Evolutionary conservation across 75 land plant species (phyloP).

Genomic region (Selaginella tamariscina): DNA sequence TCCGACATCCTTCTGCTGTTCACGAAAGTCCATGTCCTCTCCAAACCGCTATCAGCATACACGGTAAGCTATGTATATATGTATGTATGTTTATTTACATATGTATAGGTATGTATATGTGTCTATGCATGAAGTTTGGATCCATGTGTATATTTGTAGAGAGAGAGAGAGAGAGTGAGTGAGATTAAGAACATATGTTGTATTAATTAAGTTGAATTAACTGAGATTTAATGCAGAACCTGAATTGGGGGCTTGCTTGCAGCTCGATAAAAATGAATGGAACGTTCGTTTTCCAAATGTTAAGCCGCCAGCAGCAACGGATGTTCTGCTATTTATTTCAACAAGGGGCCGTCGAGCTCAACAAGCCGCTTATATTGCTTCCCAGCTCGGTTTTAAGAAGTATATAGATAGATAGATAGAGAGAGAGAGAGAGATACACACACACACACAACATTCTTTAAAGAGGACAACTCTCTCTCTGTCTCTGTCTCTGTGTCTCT

Average conservation of each 20-base stretch:
- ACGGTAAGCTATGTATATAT: too few relatives aligned
- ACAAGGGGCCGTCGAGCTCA: constrained; percentile 24
- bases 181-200: neutral
- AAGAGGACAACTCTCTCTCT: neutral
- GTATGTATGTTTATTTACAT: neutral
- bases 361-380: constrained; percentile 19
- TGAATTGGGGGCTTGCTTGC: constrained; percentile 23
- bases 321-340: constrained; percentile 25
- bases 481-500: neutral
- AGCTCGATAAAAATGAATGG: constrained; percentile 17
- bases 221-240: constrained; percentile 13
- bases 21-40: constrained; percentile 12
- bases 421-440: too few relatives aligned
- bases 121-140: neutral
- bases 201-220: neutral
- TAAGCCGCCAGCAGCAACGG: constrained; percentile 17
- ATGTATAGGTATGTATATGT: neutral
- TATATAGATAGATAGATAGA: too few relatives aligned
- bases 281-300: constrained; percentile 16
- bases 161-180: neutral
- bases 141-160: neutral
- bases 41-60: constrained; percentile 17
- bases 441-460: neutral
- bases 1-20: constrained; percentile 16
- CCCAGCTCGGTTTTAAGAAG: constrained; percentile 26